Conservation (phyloP, 2,329 filamentous ascomycete genomes). For the Ophiocordyceps sinensis region DNA sequence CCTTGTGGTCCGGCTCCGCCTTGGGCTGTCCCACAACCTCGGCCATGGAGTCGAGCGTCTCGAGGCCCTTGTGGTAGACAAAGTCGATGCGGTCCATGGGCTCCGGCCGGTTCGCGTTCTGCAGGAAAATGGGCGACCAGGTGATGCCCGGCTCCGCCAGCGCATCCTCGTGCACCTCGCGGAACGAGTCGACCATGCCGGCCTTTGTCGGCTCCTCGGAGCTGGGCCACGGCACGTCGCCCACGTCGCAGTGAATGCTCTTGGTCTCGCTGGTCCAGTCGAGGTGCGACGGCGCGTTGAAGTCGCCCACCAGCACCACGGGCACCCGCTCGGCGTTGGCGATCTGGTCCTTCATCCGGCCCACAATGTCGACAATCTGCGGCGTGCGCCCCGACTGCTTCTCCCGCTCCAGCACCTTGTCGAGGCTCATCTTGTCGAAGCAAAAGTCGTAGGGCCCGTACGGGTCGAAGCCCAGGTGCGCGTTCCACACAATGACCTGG, state of each 20-base stretch:
- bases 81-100: slow-evolving; percentile 28
- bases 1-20: slow-evolving; percentile 16
- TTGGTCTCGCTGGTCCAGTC: slow-evolving; percentile 21
- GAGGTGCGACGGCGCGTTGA: slow-evolving; percentile 28
- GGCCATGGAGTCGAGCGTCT: slow-evolving; percentile 14
- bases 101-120: slow-evolving; percentile 18
- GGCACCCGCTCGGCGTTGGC: slow-evolving; percentile 16
- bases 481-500: slow-evolving; percentile 20
- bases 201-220: slow-evolving; percentile 18
- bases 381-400: slow-evolving; percentile 20
- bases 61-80: slow-evolving; percentile 23
- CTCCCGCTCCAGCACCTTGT: slow-evolving; percentile 19
- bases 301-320: slow-evolving; percentile 24
- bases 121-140: slow-evolving; percentile 24
- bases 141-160: slow-evolving; percentile 17
- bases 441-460: slow-evolving; percentile 30
- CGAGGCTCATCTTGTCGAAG: slow-evolving; percentile 18
- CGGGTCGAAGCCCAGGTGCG: slow-evolving; percentile 21
- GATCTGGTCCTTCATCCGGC: slow-evolving; percentile 17
- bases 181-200: slow-evolving; percentile 25
- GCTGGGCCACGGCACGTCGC: slow-evolving; percentile 22
- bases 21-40: slow-evolving; percentile 19
- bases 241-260: slow-evolving; percentile 21
- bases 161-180: slow-evolving; percentile 21
- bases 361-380: slow-evolving; percentile 21